phyloP scores from a whole-genome alignment of 2,329 filamentous ascomycete species.

The Penicillium sp. region DNA sequence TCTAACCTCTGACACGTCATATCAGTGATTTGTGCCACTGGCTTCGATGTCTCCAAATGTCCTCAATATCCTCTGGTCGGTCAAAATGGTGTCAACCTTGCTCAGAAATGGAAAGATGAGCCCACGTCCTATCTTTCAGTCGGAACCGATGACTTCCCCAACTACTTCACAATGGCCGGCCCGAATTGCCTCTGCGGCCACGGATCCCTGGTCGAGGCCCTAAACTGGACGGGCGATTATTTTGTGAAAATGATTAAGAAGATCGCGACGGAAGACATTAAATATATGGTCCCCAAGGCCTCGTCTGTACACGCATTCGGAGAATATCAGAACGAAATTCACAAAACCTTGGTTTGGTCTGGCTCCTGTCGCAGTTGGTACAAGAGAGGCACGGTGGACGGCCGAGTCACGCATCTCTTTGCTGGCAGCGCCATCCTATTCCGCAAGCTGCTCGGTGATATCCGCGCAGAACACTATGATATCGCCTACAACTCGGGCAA shows the following conservation, averaged over 20 bases:
- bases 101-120: slow-evolving; percentile 25
- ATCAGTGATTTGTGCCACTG: slow-evolving; percentile 38
- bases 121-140: slow-evolving; percentile 31
- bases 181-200: slow-evolving; percentile 33
- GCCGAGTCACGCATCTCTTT: slow-evolving; percentile 49
- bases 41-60: slow-evolving; percentile 41
- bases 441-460: slow-evolving; percentile 17
- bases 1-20: not conserved
- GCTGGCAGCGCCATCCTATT: slow-evolving; percentile 45
- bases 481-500: slow-evolving; percentile 38
- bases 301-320: slow-evolving; percentile 46
- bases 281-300: slow-evolving; percentile 39
- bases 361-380: slow-evolving; percentile 55
- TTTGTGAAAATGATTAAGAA: slow-evolving; percentile 35
- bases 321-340: slow-evolving; percentile 50
- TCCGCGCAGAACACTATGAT: slow-evolving; percentile 52
- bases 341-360: slow-evolving; percentile 38
- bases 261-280: slow-evolving; percentile 32
- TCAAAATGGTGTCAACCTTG: slow-evolving; percentile 21
- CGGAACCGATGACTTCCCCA: slow-evolving; percentile 27
- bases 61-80: slow-evolving; percentile 39
- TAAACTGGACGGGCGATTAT: slow-evolving; percentile 31
- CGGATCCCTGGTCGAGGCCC: slow-evolving; percentile 25
- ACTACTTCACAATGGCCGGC: slow-evolving; percentile 35
- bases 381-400: slow-evolving; percentile 46